phyloP scores from a whole-genome alignment of 192 early-diverging fungal genomes.

The Phlyctochytrium planicorne region DNA sequence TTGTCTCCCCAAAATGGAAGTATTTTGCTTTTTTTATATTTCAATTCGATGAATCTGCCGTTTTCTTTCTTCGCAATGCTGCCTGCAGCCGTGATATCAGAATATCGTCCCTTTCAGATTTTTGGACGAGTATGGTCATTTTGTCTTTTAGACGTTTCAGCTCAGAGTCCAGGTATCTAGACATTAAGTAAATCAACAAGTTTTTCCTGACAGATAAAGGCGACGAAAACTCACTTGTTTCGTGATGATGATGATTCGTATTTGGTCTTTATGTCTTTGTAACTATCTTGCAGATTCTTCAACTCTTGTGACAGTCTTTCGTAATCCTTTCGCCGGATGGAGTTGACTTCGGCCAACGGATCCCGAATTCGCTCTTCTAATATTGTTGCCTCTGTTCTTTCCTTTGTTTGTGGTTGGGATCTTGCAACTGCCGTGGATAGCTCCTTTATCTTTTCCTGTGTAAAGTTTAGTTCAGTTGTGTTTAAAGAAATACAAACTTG shows the following conservation, averaged over 20 bases:
- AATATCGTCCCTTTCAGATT: conserved; percentile 17
- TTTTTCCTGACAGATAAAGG: too few relatives aligned
- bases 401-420: too few relatives aligned
- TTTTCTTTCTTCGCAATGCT: neutral
- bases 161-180: conserved; percentile 18
- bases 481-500: conserved; percentile 11
- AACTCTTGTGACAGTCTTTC: neutral
- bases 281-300: conserved; percentile 7
- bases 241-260: conserved; percentile 13
- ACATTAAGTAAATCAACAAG: too few relatives aligned
- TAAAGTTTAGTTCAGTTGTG: neutral
- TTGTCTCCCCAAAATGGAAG: too few relatives aligned
- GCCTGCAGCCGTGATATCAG: neutral
- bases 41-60: too few relatives aligned
- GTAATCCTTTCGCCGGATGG: neutral
- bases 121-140: conserved; percentile 15
- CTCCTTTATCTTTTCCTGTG: conserved; percentile 20
- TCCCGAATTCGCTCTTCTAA: too few relatives aligned
- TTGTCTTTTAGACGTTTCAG: conserved; percentile 17
- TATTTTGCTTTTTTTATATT: too few relatives aligned
- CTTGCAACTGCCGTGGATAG: conserved; percentile 2
- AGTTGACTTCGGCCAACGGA: too few relatives aligned
- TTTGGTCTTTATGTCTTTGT: conserved; percentile 14
- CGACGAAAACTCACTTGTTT: too few relatives aligned
- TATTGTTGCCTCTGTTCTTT: too few relatives aligned